phyloP scores from a whole-genome alignment of 208 protist genomes.

The Wallacemonas sp. region DNA sequence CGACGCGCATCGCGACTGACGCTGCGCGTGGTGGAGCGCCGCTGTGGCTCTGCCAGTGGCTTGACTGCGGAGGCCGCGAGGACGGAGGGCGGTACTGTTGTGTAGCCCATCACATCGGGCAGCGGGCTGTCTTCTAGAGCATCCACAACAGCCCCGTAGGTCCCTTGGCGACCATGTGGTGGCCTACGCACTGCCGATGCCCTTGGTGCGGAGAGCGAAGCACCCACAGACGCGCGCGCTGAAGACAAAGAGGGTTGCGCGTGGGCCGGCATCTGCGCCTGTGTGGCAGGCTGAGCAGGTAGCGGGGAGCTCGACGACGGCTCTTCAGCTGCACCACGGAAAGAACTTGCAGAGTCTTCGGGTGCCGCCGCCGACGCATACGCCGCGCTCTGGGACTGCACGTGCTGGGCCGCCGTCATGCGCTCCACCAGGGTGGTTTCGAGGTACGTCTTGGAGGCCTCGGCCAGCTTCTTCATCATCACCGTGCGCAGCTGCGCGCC shows the following conservation, averaged over 20 bases:
- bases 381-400: slow-evolving; percentile 5
- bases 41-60: slow-evolving; percentile 21
- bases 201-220: background rate
- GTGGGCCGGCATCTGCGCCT: no score
- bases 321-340: background rate
- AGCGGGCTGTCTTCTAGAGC: slow-evolving; percentile 12
- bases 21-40: background rate
- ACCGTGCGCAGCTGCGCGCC: slow-evolving; percentile 38
- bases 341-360: no score
- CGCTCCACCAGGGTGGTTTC: slow-evolving; percentile 72
- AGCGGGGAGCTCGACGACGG: background rate
- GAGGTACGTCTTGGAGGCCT: slow-evolving; percentile 70
- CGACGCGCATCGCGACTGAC: background rate
- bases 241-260: background rate
- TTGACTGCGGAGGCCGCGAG: background rate
- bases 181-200: background rate
- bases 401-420: slow-evolving; percentile 42
- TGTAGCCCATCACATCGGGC: slow-evolving; percentile 13
- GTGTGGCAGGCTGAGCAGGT: no score
- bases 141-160: slow-evolving; percentile 9
- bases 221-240: no score
- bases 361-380: background rate
- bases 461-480: slow-evolving; percentile 60
- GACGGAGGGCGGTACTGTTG: background rate
- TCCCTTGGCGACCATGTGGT: background rate